Evolutionary conservation across 805 yeast species (phyloP).

Genomic region (Wickerhamomyces rabaulensis): DNA sequence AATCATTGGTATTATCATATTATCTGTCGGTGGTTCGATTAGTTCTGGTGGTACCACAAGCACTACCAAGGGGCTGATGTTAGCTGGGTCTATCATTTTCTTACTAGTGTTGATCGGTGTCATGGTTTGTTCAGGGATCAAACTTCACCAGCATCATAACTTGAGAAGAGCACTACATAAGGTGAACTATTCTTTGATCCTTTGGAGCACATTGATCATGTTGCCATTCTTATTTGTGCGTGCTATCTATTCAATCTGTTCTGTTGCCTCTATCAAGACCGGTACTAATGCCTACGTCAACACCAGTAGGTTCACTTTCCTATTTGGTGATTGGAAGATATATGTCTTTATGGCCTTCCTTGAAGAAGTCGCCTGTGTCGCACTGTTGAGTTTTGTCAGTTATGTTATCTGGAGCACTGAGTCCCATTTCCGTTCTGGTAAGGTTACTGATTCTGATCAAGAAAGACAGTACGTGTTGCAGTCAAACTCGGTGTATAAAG

Average conservation of each 20-base stretch:
- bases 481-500: neutral
- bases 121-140: neutral
- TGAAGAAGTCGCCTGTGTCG: neutral
- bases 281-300: neutral
- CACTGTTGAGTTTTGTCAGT: neutral
- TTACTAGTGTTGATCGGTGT: neutral
- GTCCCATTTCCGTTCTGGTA: neutral
- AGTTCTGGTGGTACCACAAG: neutral
- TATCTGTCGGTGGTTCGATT: neutral
- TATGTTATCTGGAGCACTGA: neutral
- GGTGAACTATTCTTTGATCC: neutral
- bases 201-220: neutral
- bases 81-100: neutral
- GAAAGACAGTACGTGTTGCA: neutral
- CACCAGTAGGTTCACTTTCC: neutral
- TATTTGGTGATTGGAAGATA: conserved; percentile 4
- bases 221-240: conserved; percentile 1
- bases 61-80: neutral
- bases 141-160: neutral
- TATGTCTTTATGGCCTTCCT: conserved; percentile 2
- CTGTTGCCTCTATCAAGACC: neutral
- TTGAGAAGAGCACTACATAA: neutral
- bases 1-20: neutral
- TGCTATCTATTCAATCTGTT: neutral
- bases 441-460: too few species aligned